These are phyloP conservation scores for Candida jianshihensis DNA, from an alignment of 805 yeast genomes.

Conservation along the genomic window DNA sequence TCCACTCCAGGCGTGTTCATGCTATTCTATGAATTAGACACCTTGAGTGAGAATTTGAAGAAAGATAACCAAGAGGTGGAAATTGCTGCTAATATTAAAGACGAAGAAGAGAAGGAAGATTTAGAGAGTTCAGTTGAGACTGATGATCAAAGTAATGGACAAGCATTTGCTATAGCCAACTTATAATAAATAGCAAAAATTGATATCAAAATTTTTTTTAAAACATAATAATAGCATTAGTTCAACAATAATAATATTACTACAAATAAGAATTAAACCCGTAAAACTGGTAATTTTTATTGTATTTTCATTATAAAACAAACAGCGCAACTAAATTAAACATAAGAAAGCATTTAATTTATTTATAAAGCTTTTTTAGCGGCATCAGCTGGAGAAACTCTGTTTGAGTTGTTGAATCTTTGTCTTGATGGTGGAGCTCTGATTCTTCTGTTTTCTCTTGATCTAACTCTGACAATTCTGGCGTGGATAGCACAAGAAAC, in stretches of 20 bases:
- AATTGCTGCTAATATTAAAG: neutral
- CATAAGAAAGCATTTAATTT: conserved; percentile 7
- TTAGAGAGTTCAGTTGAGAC: too few species aligned
- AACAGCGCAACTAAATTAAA: neutral
- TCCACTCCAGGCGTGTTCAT: conserved; percentile 83
- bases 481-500: conserved; percentile 99
- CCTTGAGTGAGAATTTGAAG: conserved; percentile 22
- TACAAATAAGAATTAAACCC: too few species aligned
- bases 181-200: too few species aligned
- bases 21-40: conserved; percentile 74
- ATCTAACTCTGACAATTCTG: conserved; percentile 99
- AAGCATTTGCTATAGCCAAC: conserved; percentile 8
- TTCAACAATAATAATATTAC: too few species aligned
- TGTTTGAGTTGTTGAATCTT: conserved; percentile 95
- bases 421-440: conserved; percentile 99
- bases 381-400: conserved; percentile 94
- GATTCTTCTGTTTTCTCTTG: conserved; percentile 96
- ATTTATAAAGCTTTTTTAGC: conserved; percentile 81
- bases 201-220: too few species aligned
- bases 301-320: conserved; percentile 2
- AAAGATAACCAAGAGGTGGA: conserved; percentile 8
- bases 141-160: conserved; percentile 1
- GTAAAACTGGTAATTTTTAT: too few species aligned
- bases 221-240: too few species aligned
- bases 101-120: conserved; percentile 4